Percentiles rank a stretch among this genome's conserved stretches.
These are phyloP conservation scores for Aspergillus carbonarius DNA, from an alignment of 2,329 filamentous ascomycete genomes.

Conservation along the genomic window DNA sequence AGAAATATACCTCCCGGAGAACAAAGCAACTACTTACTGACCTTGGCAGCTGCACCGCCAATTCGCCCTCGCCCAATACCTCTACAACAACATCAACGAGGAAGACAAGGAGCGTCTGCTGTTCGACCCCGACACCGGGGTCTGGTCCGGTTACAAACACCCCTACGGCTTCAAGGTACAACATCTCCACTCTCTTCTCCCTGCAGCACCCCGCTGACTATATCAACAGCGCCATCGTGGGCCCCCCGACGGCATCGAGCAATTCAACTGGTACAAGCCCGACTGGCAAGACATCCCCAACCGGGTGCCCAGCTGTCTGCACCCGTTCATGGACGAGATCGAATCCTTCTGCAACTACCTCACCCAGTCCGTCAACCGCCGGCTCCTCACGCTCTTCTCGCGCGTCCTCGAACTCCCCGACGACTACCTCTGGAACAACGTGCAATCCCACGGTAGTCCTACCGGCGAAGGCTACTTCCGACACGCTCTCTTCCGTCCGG, in stretches of 20 bases:
- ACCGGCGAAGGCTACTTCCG: slow-evolving; percentile 50
- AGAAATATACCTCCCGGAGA: not conserved
- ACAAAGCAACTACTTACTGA: not conserved
- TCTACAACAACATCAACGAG: slow-evolving; percentile 52
- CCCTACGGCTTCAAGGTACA: slow-evolving; percentile 47
- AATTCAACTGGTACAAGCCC: slow-evolving; percentile 54
- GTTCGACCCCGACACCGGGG: slow-evolving; percentile 49
- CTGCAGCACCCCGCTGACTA: not conserved
- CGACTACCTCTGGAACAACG: slow-evolving; percentile 46
- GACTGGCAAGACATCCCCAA: slow-evolving; percentile 45
- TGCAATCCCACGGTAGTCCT: slow-evolving; percentile 45
- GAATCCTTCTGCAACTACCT: slow-evolving; percentile 49
- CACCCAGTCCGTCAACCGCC: slow-evolving; percentile 50
- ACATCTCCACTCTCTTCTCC: not conserved
- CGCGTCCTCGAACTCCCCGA: slow-evolving; percentile 48
- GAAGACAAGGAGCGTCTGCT: slow-evolving; percentile 52
- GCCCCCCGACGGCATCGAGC: slow-evolving; percentile 51
- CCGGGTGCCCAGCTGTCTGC: slow-evolving; percentile 47
- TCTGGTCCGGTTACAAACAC: slow-evolving; percentile 54
- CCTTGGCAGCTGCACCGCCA: slow-evolving; percentile 46
- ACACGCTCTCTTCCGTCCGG: slow-evolving; percentile 46
- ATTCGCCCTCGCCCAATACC: slow-evolving; percentile 52
- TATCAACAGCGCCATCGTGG: slow-evolving; percentile 42
- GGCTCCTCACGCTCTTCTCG: slow-evolving; percentile 44
- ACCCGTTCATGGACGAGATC: slow-evolving; percentile 54